These are phyloP conservation scores for Chaetomium globosum DNA, from an alignment of 2,329 filamentous ascomycete genomes.

Conservation along the genomic window DNA sequence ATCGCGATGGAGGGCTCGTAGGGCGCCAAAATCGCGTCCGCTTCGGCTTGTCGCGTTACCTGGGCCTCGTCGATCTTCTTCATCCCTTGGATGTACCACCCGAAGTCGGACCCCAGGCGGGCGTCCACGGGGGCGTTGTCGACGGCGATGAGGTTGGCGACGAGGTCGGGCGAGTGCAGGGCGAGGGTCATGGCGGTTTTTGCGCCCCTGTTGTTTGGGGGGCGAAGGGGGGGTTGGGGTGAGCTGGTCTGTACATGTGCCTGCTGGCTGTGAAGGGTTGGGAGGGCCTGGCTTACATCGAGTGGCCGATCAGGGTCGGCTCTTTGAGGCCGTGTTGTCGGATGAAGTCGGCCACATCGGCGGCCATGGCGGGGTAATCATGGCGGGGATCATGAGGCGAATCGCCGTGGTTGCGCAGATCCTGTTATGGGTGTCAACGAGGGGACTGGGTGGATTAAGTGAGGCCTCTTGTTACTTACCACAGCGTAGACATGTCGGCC, in stretches of 20 bases:
- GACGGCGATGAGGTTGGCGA: conserved; percentile 76
- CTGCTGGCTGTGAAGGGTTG: too few species aligned
- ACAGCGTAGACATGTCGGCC: conserved; percentile 79
- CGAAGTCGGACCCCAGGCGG: conserved; percentile 72
- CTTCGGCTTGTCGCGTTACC: conserved; percentile 71
- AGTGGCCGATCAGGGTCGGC: conserved; percentile 84
- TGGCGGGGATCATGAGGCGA: conserved; percentile 77
- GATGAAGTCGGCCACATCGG: conserved; percentile 81
- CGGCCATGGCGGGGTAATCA: conserved; percentile 79
- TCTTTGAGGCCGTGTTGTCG: conserved; percentile 67
- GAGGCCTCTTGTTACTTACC: conserved; percentile 50
- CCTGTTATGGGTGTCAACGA: conserved; percentile 51
- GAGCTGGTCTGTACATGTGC: not conserved
- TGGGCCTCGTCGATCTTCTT: conserved; percentile 71
- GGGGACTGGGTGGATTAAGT: conserved; percentile 9
- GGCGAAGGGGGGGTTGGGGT: not conserved
- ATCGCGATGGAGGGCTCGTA: conserved; percentile 77
- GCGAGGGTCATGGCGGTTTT: conserved; percentile 91
- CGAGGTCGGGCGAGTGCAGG: conserved; percentile 66
- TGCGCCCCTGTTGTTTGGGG: conserved; percentile 65
- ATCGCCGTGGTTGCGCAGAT: conserved; percentile 90
- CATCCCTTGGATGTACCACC: conserved; percentile 82
- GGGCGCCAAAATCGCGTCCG: conserved; percentile 73
- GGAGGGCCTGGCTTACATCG: conserved; percentile 64
- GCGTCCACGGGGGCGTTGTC: conserved; percentile 92